Evolutionary conservation across 2,329 filamentous ascomycete species (phyloP).

Genomic region (Arthrobotrys entomopaga): DNA sequence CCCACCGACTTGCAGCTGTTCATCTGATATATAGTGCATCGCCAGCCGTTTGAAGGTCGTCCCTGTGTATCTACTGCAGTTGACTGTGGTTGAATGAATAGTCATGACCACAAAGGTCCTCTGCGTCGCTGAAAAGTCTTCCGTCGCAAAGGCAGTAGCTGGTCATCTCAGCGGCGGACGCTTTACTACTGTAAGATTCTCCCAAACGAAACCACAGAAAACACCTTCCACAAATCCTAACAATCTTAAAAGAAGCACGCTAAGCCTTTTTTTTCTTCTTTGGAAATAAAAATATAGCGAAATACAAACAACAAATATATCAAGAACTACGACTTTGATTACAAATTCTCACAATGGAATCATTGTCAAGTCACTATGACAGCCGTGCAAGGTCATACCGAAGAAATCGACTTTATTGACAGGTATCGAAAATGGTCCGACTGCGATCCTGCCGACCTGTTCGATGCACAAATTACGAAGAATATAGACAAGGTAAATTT

Average conservation of each 20-base stretch:
- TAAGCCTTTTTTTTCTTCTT: too few species aligned
- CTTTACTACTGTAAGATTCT: constrained; percentile 72
- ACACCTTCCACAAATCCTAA: neutral
- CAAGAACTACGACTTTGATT: constrained; percentile 94
- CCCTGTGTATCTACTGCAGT: too few species aligned
- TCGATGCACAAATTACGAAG: constrained; percentile 79
- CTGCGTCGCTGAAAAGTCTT: constrained; percentile 87
- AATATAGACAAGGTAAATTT: constrained; percentile 73
- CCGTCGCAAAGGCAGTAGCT: constrained; percentile 93
- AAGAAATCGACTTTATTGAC: constrained; percentile 77
- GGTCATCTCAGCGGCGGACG: constrained; percentile 84
- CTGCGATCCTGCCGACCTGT: constrained; percentile 80
- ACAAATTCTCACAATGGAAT: constrained; percentile 87
- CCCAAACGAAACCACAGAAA: neutral
- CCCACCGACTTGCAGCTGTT: neutral
- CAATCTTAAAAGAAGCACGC: neutral
- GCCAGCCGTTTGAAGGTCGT: too few species aligned
- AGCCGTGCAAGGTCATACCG: constrained; percentile 88
- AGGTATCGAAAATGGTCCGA: constrained; percentile 82
- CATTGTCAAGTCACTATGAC: constrained; percentile 90
- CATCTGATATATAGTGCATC: too few species aligned
- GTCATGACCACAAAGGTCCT: constrained; percentile 66
- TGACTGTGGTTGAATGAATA: too few species aligned
- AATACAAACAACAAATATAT: constrained; percentile 78
- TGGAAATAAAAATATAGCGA: constrained; percentile 65